phyloP scores from a whole-genome alignment of 2,329 filamentous ascomycete species.

The Alternaria ventricosa region DNA sequence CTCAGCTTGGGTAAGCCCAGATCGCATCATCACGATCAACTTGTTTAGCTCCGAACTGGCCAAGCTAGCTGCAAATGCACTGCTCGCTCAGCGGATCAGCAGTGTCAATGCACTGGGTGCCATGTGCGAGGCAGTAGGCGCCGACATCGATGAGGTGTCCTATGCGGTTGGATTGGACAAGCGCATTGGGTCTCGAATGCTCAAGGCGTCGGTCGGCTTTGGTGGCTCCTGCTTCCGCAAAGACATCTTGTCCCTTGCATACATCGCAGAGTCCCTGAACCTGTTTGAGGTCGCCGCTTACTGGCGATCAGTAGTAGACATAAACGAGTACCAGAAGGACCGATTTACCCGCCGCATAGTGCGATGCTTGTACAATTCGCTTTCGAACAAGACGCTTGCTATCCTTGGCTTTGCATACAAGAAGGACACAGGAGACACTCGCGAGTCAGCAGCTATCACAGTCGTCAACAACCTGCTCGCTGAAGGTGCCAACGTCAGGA shows the following conservation, averaged over 20 bases:
- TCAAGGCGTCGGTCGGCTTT: slow-evolving; percentile 78
- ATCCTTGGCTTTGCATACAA: slow-evolving; percentile 81
- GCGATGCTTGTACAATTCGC: slow-evolving; percentile 70
- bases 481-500: slow-evolving; percentile 1
- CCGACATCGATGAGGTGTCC: slow-evolving; percentile 76
- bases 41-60: slow-evolving; percentile 79
- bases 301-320: slow-evolving; percentile 75
- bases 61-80: slow-evolving; percentile 80
- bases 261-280: slow-evolving; percentile 73
- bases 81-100: slow-evolving; percentile 80
- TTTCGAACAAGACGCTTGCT: slow-evolving; percentile 72
- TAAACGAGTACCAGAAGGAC: slow-evolving; percentile 77
- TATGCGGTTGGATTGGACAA: slow-evolving; percentile 71
- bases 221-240: slow-evolving; percentile 85
- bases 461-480: slow-evolving; percentile 1
- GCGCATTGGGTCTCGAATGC: slow-evolving; percentile 74
- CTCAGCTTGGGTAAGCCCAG: slow-evolving; percentile 70
- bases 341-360: slow-evolving; percentile 69
- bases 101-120: slow-evolving; percentile 84
- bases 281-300: slow-evolving; percentile 76
- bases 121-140: slow-evolving; percentile 77
- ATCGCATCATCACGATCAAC: slow-evolving; percentile 74
- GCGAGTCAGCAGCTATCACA: slow-evolving; percentile 39
- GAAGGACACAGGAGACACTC: slow-evolving; percentile 77
- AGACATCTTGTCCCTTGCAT: slow-evolving; percentile 75